phyloP scores from a whole-genome alignment of 2,329 filamentous ascomycete species.

The Curvularia verruculosa region DNA sequence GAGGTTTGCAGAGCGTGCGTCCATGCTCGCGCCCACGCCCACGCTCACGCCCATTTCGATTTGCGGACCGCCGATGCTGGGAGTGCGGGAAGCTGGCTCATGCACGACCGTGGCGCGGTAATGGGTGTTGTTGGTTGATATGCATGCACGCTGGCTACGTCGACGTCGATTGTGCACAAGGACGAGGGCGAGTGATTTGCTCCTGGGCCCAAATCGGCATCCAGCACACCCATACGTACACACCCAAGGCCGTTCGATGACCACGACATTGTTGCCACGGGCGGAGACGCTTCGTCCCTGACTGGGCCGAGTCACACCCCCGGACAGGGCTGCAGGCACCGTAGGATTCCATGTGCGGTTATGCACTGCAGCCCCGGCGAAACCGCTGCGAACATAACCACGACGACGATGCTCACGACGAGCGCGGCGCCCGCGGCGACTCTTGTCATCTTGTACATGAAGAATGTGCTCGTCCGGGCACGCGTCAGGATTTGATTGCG shows the following conservation, averaged over 20 bases:
- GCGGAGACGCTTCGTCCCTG: constrained; percentile 17
- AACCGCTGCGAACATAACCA: not conserved
- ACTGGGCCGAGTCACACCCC: constrained; percentile 34
- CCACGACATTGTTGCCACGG: constrained; percentile 31
- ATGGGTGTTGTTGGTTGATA: too few species aligned
- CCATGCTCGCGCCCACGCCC: too few species aligned
- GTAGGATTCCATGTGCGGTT: not conserved
- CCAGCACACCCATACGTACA: constrained; percentile 24
- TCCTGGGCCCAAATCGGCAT: constrained; percentile 27
- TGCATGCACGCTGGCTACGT: constrained; percentile 27
- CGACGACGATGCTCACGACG: not conserved
- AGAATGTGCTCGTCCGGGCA: not conserved
- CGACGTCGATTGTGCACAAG: constrained; percentile 36
- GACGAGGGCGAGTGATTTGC: constrained; percentile 32
- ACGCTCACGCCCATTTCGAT: constrained; percentile 20
- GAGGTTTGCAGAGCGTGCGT: constrained; percentile 13
- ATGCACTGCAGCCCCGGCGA: not conserved
- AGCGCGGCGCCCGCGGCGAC: not conserved
- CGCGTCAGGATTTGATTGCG: constrained; percentile 17
- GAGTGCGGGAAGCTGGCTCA: constrained; percentile 34
- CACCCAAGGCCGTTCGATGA: constrained; percentile 15
- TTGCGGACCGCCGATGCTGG: constrained; percentile 28
- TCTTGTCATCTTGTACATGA: not conserved
- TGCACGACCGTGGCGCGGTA: constrained; percentile 33
- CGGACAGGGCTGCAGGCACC: not conserved